phyloP scores from a whole-genome alignment of 345 rosid genomes.

The Gossypium thurberi region DNA sequence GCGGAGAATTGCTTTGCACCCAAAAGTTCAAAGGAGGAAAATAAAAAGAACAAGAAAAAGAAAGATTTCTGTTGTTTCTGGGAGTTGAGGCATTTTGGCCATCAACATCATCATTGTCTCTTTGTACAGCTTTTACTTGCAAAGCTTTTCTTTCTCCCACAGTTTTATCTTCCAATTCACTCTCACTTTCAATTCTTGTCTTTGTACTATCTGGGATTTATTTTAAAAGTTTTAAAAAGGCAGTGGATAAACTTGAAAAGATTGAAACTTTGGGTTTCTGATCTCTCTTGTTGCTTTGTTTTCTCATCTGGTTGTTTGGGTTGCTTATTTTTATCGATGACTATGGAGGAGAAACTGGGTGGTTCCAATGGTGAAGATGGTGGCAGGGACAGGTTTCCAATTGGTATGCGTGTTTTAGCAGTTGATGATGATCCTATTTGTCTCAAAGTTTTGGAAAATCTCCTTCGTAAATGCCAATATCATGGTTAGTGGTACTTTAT shows the following conservation, averaged over 20 bases:
- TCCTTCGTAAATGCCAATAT: constrained; percentile 57
- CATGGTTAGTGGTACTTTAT: constrained; percentile 33
- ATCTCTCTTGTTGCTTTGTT: constrained; percentile 20
- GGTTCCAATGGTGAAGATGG: constrained; percentile 23
- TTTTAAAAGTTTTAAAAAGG: not conserved
- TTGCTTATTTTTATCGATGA: constrained; percentile 25
- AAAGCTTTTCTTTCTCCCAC: constrained; percentile 16
- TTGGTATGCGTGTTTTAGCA: constrained; percentile 59
- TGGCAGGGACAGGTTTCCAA: constrained; percentile 33
- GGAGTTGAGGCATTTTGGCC: constrained; percentile 12
- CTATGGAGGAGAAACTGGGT: constrained; percentile 28
- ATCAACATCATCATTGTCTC: not conserved
- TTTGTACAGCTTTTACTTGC: constrained; percentile 6
- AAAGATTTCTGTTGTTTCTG: constrained; percentile 21
- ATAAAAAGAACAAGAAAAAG: not conserved
- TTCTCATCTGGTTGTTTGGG: constrained; percentile 12
- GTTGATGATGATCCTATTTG: constrained; percentile 69
- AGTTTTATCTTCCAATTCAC: constrained; percentile 3
- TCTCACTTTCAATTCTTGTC: constrained; percentile 2
- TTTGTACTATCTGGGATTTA: constrained; percentile 20
- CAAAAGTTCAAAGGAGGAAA: not conserved
- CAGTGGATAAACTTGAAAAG: not conserved
- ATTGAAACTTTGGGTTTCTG: not conserved
- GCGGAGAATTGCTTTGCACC: not conserved
- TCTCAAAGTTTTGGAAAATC: constrained; percentile 45